A percentile compares a stretch with the other conserved stretches of the same genome.
Conservation (phyloP, 176 grass and related monocot genomes). For the Canna indica region DNA sequence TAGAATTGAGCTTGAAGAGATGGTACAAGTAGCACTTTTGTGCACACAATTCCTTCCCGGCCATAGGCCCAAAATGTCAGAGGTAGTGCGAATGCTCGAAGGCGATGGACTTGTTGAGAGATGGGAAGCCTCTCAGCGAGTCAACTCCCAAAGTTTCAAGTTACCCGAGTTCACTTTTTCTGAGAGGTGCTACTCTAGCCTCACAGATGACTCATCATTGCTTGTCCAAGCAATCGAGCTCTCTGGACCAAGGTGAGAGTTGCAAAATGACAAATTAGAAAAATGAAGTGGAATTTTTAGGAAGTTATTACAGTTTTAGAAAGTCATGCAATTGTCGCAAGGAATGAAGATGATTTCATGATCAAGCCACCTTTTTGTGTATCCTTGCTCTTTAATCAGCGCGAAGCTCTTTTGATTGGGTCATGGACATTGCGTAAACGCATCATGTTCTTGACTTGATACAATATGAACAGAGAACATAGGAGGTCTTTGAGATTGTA, state of each 20-base stretch:
- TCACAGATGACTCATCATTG: slow-evolving; percentile 76
- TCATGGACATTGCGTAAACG: not conserved
- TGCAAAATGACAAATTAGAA: not conserved
- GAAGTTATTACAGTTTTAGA: not conserved
- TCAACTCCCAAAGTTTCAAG: slow-evolving; percentile 51
- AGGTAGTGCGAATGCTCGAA: slow-evolving; percentile 90
- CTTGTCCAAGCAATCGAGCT: slow-evolving; percentile 90
- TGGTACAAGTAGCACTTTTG: slow-evolving; percentile 81
- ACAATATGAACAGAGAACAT: not conserved
- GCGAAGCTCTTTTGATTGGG: not conserved
- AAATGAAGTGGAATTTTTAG: slow-evolving; percentile 2
- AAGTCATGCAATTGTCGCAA: not conserved
- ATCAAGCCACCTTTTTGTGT: too few species aligned
- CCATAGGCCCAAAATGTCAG: slow-evolving; percentile 80
- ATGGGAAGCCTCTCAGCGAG: slow-evolving; percentile 79
- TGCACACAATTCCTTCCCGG: slow-evolving; percentile 83
- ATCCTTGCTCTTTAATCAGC: not conserved
- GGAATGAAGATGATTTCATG: not conserved
- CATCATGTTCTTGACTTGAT: not conserved
- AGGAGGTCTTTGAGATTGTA: not conserved
- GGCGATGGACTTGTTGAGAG: slow-evolving; percentile 82
- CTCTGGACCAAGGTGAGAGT: slow-evolving; percentile 74
- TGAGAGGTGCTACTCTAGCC: slow-evolving; percentile 65
- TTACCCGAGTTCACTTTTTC: slow-evolving; percentile 57
- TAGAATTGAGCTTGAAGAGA: slow-evolving; percentile 80